Evolutionary conservation across 225 moss, liverwort and hornwort genomes (phyloP).

Genomic region (Straminergon stramineum): DNA sequence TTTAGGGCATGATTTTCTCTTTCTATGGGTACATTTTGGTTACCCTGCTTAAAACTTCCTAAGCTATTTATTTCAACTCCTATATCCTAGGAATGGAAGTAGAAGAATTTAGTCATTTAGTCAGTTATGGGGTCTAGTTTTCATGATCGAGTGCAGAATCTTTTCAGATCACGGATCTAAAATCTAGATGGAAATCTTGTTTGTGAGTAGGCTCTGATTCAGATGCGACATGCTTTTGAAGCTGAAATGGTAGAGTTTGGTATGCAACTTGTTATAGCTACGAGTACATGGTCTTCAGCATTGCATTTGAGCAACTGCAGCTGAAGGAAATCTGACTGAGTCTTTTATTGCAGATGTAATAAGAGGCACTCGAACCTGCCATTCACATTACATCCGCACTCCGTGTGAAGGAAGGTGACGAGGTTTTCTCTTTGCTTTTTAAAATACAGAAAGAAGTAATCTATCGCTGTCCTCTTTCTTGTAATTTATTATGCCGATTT

Average conservation of each 20-base stretch:
- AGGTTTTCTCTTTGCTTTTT: not conserved
- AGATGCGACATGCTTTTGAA: not conserved
- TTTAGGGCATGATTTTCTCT: not conserved
- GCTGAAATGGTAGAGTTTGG: not conserved
- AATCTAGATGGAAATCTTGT: not conserved
- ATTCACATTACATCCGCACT: not conserved
- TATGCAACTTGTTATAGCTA: not conserved
- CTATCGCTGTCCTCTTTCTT: not conserved
- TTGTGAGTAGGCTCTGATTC: not conserved
- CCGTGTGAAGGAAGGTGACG: not conserved
- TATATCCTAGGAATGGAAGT: no score
- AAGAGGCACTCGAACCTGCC: not conserved
- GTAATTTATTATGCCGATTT: not conserved
- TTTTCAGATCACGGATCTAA: not conserved
- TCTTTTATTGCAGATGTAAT: not conserved
- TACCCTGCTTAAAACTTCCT: no score
- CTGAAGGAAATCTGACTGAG: not conserved
- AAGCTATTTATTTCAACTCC: not conserved
- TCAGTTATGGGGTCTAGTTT: not conserved
- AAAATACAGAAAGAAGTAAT: not conserved
- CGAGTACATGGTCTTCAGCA: not conserved
- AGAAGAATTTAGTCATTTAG: not conserved
- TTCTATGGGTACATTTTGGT: not conserved
- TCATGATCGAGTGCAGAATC: not conserved
- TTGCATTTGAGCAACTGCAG: not conserved